phyloP scores from a whole-genome alignment of 352 stramenopile species.

The Globisporangium splendens region DNA sequence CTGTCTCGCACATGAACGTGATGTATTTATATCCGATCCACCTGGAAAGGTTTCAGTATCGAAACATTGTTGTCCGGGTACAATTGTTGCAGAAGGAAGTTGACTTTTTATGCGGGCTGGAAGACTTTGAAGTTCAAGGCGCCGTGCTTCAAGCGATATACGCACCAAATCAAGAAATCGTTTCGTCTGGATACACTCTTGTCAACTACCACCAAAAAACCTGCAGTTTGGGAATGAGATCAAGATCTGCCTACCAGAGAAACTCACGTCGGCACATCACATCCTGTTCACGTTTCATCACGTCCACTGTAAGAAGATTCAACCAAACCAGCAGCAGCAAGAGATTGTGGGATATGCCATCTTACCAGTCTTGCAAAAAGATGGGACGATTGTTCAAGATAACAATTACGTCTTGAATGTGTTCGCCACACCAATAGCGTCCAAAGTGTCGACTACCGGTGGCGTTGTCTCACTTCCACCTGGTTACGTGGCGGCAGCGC shows the following conservation, averaged over 20 bases:
- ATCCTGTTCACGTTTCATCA: constrained; percentile 78
- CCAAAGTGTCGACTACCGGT: constrained; percentile 19
- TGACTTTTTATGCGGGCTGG: constrained; percentile 36
- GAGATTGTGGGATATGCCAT: constrained; percentile 58
- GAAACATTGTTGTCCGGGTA: constrained; percentile 63
- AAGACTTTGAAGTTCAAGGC: constrained; percentile 24
- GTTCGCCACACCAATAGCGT: constrained; percentile 16
- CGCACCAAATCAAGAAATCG: constrained; percentile 22
- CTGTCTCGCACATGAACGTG: constrained; percentile 48
- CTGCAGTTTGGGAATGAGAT: constrained; percentile 75
- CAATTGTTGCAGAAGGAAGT: constrained; percentile 56
- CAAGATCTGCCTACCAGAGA: constrained; percentile 61
- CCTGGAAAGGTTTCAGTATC: constrained; percentile 62
- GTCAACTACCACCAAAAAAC: constrained; percentile 80
- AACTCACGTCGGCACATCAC: constrained; percentile 44
- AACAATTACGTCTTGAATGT: constrained; percentile 38
- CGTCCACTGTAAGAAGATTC: constrained; percentile 80
- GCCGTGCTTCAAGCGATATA: constrained; percentile 41
- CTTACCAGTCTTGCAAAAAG: constrained; percentile 41
- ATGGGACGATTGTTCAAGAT: constrained; percentile 54
- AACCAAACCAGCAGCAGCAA: constrained; percentile 49
- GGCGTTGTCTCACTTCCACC: constrained; percentile 28
- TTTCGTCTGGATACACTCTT: constrained; percentile 27
- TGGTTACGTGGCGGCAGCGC: constrained; percentile 36
- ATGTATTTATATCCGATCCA: constrained; percentile 68